phyloP scores from a whole-genome alignment of 441 rosid genomes.

The Mallotus japonicus region DNA sequence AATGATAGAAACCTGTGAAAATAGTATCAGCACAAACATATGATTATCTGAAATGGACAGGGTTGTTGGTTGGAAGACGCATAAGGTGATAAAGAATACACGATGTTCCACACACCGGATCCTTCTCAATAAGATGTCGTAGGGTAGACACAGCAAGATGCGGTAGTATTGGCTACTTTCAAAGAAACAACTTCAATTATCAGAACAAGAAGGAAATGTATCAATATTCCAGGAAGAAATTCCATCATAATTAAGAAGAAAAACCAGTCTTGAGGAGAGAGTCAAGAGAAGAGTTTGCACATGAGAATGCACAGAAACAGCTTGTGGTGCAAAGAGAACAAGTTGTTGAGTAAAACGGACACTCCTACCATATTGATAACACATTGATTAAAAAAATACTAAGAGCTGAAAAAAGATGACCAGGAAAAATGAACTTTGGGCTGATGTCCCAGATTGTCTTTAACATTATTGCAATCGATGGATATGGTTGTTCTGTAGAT shows the following conservation, averaged over 20 bases:
- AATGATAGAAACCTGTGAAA: slow-evolving; percentile 70
- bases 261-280: slow-evolving; percentile 94
- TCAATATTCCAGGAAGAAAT: slow-evolving; percentile 5
- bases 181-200: slow-evolving; percentile 28
- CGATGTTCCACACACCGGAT: slow-evolving; percentile 56
- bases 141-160: slow-evolving; percentile 91
- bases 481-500: not conserved
- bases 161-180: slow-evolving; percentile 83
- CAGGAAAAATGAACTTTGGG: not conserved
- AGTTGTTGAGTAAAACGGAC: slow-evolving; percentile 98
- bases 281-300: slow-evolving; percentile 90
- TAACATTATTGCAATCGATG: not conserved
- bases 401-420: not conserved
- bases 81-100: slow-evolving; percentile 2
- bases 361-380: slow-evolving; percentile 56
- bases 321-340: slow-evolving; percentile 96
- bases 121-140: slow-evolving; percentile 92
- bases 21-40: slow-evolving; percentile 27
- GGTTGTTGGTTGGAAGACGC: not conserved
- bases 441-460: not conserved
- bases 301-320: slow-evolving; percentile 90
- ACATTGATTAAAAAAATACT: not conserved
- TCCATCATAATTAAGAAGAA: slow-evolving; percentile 13
- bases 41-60: slow-evolving; percentile 10
- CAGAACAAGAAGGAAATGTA: slow-evolving; percentile 4